These are phyloP conservation scores for Candida dubliniensis DNA, from an alignment of 1,139 yeast genomes.

Conservation along the genomic window DNA sequence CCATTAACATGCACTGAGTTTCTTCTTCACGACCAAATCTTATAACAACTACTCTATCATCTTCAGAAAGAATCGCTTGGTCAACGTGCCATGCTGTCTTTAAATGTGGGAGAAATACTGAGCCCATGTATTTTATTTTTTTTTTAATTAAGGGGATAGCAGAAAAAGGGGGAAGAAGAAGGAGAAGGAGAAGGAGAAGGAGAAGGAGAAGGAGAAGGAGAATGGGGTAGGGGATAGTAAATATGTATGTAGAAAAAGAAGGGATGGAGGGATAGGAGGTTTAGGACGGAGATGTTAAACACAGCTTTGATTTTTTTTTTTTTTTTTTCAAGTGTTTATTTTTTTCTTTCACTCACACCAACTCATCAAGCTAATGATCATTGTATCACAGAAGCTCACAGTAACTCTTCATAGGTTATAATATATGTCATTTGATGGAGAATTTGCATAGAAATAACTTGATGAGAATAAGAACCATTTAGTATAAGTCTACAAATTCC, in stretches of 20 bases:
- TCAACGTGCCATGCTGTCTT: slow-evolving; percentile 95
- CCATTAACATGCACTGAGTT: slow-evolving; percentile 85
- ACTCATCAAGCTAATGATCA: too few relatives aligned
- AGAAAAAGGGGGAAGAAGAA: neutral
- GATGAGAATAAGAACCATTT: too few relatives aligned
- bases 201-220: neutral
- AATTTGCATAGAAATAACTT: too few relatives aligned
- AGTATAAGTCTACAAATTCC: too few relatives aligned
- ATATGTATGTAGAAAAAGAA: neutral
- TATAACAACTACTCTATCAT: slow-evolving; percentile 81
- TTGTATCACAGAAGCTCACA: too few relatives aligned
- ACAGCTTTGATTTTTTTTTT: too few relatives aligned
- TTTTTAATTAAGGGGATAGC: neutral
- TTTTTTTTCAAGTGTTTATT: too few relatives aligned
- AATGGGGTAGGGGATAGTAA: neutral
- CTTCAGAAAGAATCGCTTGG: slow-evolving; percentile 85
- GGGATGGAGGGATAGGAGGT: neutral
- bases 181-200: neutral
- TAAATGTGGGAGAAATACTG: slow-evolving; percentile 83
- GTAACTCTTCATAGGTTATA: too few relatives aligned
- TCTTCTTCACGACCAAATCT: slow-evolving; percentile 84
- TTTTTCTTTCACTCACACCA: too few relatives aligned
- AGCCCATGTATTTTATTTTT: slow-evolving; percentile 82
- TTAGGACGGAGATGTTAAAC: too few relatives aligned
- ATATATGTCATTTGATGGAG: too few relatives aligned